Evolutionary conservation across 2,329 filamentous ascomycete genomes (phyloP), one percentile per base, ranked within the genome.

Genomic region (Mycocentrospora acerina): DNA sequence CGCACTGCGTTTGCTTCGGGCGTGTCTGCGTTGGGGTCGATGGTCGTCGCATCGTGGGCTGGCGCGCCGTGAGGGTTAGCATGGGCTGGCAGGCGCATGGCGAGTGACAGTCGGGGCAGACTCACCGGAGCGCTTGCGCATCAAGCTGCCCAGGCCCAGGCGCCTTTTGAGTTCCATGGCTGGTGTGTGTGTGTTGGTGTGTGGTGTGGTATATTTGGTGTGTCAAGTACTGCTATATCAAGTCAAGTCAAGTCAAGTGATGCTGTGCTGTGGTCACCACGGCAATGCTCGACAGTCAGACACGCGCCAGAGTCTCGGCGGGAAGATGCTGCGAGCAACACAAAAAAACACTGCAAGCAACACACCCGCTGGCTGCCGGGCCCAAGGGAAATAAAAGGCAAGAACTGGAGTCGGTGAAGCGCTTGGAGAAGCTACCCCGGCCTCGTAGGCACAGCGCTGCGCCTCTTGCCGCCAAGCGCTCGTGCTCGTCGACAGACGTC

Each of bases 1-100:
- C 80, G 77, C 35, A 75, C 68, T 29, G 81, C 85, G 57, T 79
- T 83, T 42, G 75, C 79, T 68, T 88, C 85, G 37, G 85, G 86
- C 11, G 79, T 79, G 56, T 84, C 81, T 43, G 72, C 71, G 17
- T 59, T 48, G 1, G 64, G 39, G 13, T 55, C 47, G 11, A 57
- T 48, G 3, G 52, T 44, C 9, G 52, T 44, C 9, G 59, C 51
- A 39, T 66, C 53, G 28, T 61, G 54, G 39, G 59, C 57, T 62
- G 40, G n/a, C n/a, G n/a, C n/a, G n/a, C n/a, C n/a, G n/a, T n/a
- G n/a, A n/a, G n/a, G n/a, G n/a, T n/a, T 24, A 18, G 37, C 29
- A 35, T 38, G 34, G 36, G 33, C 40, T 59, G 37, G 54, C 51
- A 43, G 36, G 37, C 15, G 27, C 15, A 11, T 17, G 8, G 17